These are phyloP conservation scores for Aspergillus niger DNA, from an alignment of 2,329 filamentous ascomycete species.

Conservation along the genomic window DNA sequence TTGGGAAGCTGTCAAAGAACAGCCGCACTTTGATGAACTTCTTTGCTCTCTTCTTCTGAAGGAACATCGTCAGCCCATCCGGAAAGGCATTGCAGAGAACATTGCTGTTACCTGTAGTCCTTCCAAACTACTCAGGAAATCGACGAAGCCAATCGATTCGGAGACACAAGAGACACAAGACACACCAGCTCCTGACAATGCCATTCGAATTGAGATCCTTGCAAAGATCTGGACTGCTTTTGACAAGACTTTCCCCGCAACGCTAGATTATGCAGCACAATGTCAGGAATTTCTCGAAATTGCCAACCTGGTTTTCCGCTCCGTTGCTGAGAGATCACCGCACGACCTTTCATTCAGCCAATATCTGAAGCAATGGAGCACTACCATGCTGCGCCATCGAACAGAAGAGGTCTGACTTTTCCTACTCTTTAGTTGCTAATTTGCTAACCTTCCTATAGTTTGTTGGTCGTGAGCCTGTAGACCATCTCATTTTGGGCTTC, in stretches of 20 bases:
- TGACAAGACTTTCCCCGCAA: slow-evolving; percentile 42
- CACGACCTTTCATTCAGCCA: slow-evolving; percentile 40
- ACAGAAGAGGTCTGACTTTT: slow-evolving; percentile 42
- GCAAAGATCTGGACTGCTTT: slow-evolving; percentile 50
- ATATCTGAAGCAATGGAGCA: slow-evolving; percentile 48
- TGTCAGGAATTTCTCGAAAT: slow-evolving; percentile 52
- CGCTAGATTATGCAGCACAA: slow-evolving; percentile 38
- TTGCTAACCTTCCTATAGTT: slow-evolving; percentile 37
- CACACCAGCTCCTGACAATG: slow-evolving; percentile 25
- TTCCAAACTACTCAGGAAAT: slow-evolving; percentile 34
- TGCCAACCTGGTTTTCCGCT: slow-evolving; percentile 45
- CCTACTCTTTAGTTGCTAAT: not conserved
- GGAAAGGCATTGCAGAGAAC: slow-evolving; percentile 42
- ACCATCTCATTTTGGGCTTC: slow-evolving; percentile 48
- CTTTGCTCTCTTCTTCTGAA: slow-evolving; percentile 47
- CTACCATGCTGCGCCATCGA: slow-evolving; percentile 45
- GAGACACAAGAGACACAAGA: slow-evolving; percentile 20
- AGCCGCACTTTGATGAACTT: slow-evolving; percentile 40
- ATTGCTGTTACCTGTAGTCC: slow-evolving; percentile 41
- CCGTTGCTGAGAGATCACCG: slow-evolving; percentile 43
- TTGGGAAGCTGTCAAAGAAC: slow-evolving; percentile 48
- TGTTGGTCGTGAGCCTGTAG: slow-evolving; percentile 49
- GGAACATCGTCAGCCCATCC: slow-evolving; percentile 44
- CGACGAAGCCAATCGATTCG: slow-evolving; percentile 18
- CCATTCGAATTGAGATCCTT: slow-evolving; percentile 42